Conservation (phyloP, 106 monocot species). For the Dactylorhiza incarnata region DNA sequence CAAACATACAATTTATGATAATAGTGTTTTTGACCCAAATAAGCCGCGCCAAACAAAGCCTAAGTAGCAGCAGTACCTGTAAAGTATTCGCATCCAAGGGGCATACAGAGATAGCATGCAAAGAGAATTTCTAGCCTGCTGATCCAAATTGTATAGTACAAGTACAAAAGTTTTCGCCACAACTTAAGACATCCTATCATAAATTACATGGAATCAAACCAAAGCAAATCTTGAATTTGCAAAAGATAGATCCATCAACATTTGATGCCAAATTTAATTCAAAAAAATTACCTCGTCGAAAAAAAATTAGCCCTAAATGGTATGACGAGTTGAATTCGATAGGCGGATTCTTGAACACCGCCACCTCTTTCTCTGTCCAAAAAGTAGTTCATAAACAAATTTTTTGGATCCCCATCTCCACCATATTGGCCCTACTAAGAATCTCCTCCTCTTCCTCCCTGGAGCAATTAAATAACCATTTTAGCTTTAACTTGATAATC, state of each 20-base stretch:
- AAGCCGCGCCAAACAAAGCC: too few relatives aligned
- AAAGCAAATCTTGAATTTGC: not conserved
- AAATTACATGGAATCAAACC: not conserved
- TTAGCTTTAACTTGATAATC: not conserved
- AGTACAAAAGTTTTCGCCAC: not conserved
- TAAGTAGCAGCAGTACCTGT: too few relatives aligned
- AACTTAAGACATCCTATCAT: too few relatives aligned
- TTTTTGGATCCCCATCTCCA: conserved; percentile 62
- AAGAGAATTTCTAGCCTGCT: not conserved
- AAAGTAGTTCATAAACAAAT: conserved; percentile 32
- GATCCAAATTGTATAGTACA: not conserved
- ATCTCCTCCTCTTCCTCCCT: conserved; percentile 33
- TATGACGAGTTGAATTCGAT: too few relatives aligned
- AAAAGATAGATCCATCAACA: not conserved
- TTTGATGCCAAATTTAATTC: not conserved
- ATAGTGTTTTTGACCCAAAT: too few relatives aligned
- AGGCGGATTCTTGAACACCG: too few relatives aligned
- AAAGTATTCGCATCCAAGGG: too few relatives aligned
- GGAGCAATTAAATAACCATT: conserved; percentile 6
- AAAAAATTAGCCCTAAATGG: not conserved
- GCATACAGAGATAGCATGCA: too few relatives aligned
- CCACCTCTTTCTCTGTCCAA: not conserved
- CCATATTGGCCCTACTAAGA: conserved; percentile 37
- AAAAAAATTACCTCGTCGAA: not conserved
- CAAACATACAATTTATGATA: too few relatives aligned